Evolutionary conservation across 805 yeast species (phyloP).

Genomic region (Metschnikowia chrysomelidarum): DNA sequence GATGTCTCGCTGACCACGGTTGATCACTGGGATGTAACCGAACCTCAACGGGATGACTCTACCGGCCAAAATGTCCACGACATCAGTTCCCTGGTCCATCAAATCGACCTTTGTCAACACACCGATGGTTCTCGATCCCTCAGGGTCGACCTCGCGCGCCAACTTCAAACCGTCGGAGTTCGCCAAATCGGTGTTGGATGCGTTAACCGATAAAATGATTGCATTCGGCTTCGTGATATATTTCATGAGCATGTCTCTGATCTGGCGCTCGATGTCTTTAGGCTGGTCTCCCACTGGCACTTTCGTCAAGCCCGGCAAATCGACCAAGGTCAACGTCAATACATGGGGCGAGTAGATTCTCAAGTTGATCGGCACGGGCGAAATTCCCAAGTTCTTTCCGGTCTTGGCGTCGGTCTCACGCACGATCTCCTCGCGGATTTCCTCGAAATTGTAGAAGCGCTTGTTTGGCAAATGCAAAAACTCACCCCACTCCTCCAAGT

Average conservation of each 20-base stretch:
- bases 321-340: slow-evolving; percentile 89
- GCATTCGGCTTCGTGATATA: slow-evolving; percentile 95
- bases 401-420: slow-evolving; percentile 85
- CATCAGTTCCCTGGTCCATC: slow-evolving; percentile 98
- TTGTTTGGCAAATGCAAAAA: slow-evolving; percentile 89
- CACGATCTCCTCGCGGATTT: slow-evolving; percentile 86
- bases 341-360: slow-evolving; percentile 94
- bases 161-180: slow-evolving; percentile 94
- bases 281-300: slow-evolving; percentile 99
- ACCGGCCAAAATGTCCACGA: slow-evolving; percentile 91
- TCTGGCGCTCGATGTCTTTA: slow-evolving; percentile 91
- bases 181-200: slow-evolving; percentile 89
- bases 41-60: slow-evolving; percentile 92
- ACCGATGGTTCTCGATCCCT: slow-evolving; percentile 93
- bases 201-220: slow-evolving; percentile 85
- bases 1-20: slow-evolving; percentile 94
- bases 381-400: slow-evolving; percentile 82
- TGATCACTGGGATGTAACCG: slow-evolving; percentile 94
- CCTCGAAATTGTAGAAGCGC: slow-evolving; percentile 82
- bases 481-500: slow-evolving; percentile 94
- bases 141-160: slow-evolving; percentile 98
- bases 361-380: slow-evolving; percentile 88
- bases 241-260: slow-evolving; percentile 88
- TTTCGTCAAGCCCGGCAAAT: slow-evolving; percentile 95
- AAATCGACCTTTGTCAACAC: slow-evolving; percentile 94